Conservation (phyloP, 2,329 filamentous ascomycete genomes). For the Hypoxylon sp. region DNA sequence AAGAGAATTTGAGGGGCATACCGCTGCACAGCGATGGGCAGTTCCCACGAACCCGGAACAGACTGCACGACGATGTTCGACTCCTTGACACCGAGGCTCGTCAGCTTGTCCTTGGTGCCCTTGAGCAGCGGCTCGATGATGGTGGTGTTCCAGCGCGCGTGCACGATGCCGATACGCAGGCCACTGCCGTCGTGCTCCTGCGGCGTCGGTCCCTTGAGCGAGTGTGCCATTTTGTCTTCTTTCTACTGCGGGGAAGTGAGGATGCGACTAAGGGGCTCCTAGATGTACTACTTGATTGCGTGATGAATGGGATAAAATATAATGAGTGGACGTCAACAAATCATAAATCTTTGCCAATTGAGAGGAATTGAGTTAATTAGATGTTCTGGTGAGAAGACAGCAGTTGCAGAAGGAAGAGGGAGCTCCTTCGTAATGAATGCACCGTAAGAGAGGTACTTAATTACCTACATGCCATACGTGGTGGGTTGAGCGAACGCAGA, state of each 20-base stretch:
- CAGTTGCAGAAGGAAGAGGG: neutral
- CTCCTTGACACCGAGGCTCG: constrained; percentile 81
- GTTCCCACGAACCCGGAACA: constrained; percentile 93
- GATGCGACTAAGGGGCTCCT: no score
- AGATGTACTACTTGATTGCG: no score
- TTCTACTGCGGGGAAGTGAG: no score
- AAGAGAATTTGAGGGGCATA: constrained; percentile 56
- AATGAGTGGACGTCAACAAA: constrained; percentile 15
- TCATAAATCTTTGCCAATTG: constrained; percentile 7
- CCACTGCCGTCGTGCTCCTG: constrained; percentile 71
- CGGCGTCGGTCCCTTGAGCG: constrained; percentile 64
- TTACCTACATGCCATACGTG: constrained; percentile 9
- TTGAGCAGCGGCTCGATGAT: constrained; percentile 87
- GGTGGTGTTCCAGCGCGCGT: constrained; percentile 91
- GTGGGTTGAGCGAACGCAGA: constrained; percentile 28
- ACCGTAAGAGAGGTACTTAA: neutral
- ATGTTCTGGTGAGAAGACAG: constrained; percentile 2
- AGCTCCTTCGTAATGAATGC: neutral
- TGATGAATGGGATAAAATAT: neutral
- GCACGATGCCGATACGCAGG: constrained; percentile 92
- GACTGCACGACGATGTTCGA: constrained; percentile 89
- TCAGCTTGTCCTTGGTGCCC: constrained; percentile 81
- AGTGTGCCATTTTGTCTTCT: constrained; percentile 51
- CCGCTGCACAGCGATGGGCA: constrained; percentile 90
- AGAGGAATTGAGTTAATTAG: constrained; percentile 12